Evolutionary conservation across 2,329 filamentous ascomycete species (phyloP).

Genomic region (Penicillium sp.): DNA sequence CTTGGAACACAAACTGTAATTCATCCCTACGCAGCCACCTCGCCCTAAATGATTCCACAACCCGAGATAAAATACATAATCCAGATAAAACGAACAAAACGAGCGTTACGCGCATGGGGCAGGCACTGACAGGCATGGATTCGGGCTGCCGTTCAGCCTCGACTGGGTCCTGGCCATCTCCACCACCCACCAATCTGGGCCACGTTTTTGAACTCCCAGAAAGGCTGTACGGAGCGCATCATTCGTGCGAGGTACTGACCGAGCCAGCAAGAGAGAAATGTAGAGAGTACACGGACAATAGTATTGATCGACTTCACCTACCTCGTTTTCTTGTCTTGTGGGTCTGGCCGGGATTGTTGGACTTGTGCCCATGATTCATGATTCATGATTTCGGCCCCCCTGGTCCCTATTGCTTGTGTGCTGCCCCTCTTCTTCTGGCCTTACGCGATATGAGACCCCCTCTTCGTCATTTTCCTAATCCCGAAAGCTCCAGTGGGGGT

Average conservation of each 20-base stretch:
- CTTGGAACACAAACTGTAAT: neutral
- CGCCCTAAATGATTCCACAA: neutral
- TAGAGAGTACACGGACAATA: neutral
- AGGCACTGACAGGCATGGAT: slow-evolving; percentile 18
- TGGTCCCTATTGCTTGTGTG: neutral
- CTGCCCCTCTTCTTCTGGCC: neutral
- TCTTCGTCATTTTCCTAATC: neutral
- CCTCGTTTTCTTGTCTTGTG: neutral
- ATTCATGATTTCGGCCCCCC: neutral
- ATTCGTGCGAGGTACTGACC: neutral
- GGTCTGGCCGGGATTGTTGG: neutral
- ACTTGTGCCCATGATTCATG: neutral
- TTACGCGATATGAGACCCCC: neutral
- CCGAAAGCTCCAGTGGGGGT: neutral
- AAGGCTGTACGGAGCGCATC: slow-evolving; percentile 6
- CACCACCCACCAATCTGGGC: slow-evolving; percentile 15
- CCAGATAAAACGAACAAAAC: neutral
- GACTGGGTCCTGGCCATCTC: slow-evolving; percentile 8
- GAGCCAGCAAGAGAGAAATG: neutral
- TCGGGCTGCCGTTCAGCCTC: slow-evolving; percentile 18
- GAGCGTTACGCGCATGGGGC: slow-evolving; percentile 4
- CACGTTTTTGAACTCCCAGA: slow-evolving; percentile 16
- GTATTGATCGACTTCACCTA: neutral
- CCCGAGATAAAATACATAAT: neutral
- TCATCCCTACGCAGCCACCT: neutral